Base-by-base conservation (phyloP, 345 rosid species). In the Punica granatum region DNA sequence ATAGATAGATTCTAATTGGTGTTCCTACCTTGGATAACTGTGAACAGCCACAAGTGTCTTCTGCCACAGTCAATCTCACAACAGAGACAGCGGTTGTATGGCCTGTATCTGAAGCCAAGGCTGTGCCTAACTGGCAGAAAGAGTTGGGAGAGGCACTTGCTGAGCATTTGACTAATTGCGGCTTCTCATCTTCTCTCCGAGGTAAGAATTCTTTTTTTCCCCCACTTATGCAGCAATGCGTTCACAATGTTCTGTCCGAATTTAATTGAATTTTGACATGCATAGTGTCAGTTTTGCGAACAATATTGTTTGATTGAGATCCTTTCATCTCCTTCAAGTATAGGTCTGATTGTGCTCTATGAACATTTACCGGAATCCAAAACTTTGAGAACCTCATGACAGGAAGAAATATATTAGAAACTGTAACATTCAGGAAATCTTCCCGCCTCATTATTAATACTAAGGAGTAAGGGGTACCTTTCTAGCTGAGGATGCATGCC, bases 21-120 rank as follows among this genome's bases (percentile, higher is more conserved):
- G 21, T 10, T 13, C 65, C 34, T 37, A 4, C 18, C 35, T 54
- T 43, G 26, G 33, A 69, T 32, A 36, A 66, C 33, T 56, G 46
- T 74, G 79, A 72, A 75, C 86, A 94, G 97, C 86, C 97, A 68
- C 92, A 84, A 85, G 97, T 94, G 66, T 89, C 87, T 8, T 69
- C 97, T 60, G 97, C 97, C 64, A 88, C 81, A 68, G 97, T 94
- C 67, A 91, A 91, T 77, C 96, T 89, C 70, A 80, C 97, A 8
- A 91, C 96, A 0, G 99, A 94, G 85, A 89, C 96, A 48, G 99
- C 97, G 66, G 48, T 91, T 30, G 89, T 94, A 48, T 91, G 99
- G 97, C 96, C 97, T 18, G 79, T 78, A 66, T 84, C 86, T 4
- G 95, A 91, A 81, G 97, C 92, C 48, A 94, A 82, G 77, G 80